Percentiles rank a stretch among this genome's conserved stretches.
Conservation (phyloP, 768 basidiomycete genomes). For the Albatrellus ellisii region DNA sequence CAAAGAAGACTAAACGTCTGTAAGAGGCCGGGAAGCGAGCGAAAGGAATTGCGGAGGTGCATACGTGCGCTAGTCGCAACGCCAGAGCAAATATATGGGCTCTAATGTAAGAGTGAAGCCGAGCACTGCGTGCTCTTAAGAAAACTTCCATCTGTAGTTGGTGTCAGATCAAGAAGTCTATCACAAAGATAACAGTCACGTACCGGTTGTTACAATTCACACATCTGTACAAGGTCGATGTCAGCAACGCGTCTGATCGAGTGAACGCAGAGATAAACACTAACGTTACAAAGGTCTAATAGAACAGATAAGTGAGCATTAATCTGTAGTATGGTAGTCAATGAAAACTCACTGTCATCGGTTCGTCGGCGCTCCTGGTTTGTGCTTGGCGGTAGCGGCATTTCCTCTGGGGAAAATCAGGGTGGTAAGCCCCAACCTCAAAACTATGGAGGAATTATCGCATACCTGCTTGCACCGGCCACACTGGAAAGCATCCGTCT, state of each 20-base stretch:
- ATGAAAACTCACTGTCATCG: slow-evolving; percentile 71
- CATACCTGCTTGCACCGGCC: slow-evolving; percentile 78
- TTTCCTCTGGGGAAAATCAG: slow-evolving; percentile 41
- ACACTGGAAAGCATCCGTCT: slow-evolving; percentile 98
- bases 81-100: not conserved
- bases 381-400: slow-evolving; percentile 93
- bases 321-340: slow-evolving; percentile 1
- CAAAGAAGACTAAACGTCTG: no score
- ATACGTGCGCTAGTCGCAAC: no score
- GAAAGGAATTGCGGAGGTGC: no score
- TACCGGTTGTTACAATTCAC: slow-evolving; percentile 52
- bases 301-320: slow-evolving; percentile 1
- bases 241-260: slow-evolving; percentile 2
- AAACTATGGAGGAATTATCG: not conserved
- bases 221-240: slow-evolving; percentile 29
- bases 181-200: slow-evolving; percentile 1
- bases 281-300: slow-evolving; percentile 80
- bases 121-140: slow-evolving; percentile 20
- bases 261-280: slow-evolving; percentile 16
- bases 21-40: no score
- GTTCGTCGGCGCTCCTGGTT: slow-evolving; percentile 95
- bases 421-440: not conserved
- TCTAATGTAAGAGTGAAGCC: not conserved
- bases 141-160: slow-evolving; percentile 46
- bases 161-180: not conserved